These are phyloP conservation scores for Pseudotulostoma volvatum DNA, from an alignment of 495 filamentous ascomycete genomes.

Conservation along the genomic window DNA sequence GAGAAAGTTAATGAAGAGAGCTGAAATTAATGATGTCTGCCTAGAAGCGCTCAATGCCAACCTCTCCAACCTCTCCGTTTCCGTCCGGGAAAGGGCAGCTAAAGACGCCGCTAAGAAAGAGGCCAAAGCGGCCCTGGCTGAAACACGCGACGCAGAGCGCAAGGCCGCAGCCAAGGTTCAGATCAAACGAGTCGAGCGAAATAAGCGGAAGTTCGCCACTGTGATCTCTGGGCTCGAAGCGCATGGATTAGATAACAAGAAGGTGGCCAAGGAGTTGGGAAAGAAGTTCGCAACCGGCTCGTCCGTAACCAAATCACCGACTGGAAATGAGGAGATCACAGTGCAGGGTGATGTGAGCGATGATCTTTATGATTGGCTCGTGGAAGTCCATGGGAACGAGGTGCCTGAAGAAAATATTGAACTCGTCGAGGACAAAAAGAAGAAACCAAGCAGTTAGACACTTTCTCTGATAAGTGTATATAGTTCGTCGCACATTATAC, in stretches of 20 bases:
- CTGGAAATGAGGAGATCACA: constrained; percentile 87
- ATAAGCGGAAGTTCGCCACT: constrained; percentile 94
- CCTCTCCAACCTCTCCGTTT: constrained; percentile 67
- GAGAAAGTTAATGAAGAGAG: too few species aligned
- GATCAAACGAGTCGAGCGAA: constrained; percentile 93
- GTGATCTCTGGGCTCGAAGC: constrained; percentile 77
- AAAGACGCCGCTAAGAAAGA: constrained; percentile 93
- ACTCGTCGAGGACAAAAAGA: constrained; percentile 90
- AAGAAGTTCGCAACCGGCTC: constrained; percentile 68
- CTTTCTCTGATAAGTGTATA: too few species aligned
- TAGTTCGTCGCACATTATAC: too few species aligned
- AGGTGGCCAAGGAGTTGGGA: constrained; percentile 40
- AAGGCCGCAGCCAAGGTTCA: constrained; percentile 64
- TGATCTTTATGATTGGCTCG: constrained; percentile 79
- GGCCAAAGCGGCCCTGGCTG: constrained; percentile 71
- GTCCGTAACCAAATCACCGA: constrained; percentile 76
- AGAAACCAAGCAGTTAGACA: constrained; percentile 24
- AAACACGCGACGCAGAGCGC: constrained; percentile 60
- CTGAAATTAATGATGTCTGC: constrained; percentile 4
- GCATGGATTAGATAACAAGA: constrained; percentile 85
- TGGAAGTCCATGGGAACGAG: constrained; percentile 69
- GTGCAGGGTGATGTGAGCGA: constrained; percentile 95
- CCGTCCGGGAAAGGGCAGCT: constrained; percentile 78
- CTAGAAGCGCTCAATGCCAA: constrained; percentile 75
- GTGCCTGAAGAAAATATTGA: constrained; percentile 90